These are phyloP conservation scores for Fremontodendron californicum DNA, from an alignment of 345 rosid species.

Conservation along the genomic window DNA sequence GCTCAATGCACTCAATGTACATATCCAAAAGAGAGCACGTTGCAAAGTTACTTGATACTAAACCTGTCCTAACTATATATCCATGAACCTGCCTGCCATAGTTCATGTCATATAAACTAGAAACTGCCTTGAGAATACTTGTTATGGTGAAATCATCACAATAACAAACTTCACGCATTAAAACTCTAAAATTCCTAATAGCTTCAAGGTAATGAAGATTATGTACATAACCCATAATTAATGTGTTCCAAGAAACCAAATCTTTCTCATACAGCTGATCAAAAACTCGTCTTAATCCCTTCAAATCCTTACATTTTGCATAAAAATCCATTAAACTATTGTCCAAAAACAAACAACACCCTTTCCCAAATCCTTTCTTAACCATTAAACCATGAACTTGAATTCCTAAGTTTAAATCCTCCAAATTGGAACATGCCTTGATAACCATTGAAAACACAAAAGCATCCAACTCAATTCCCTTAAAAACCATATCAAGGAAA, in stretches of 20 bases:
- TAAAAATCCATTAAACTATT: slow-evolving; percentile 32
- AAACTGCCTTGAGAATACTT: slow-evolving; percentile 26
- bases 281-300: slow-evolving; percentile 21
- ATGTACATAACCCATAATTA: slow-evolving; percentile 28
- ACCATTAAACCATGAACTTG: slow-evolving; percentile 22
- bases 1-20: slow-evolving; percentile 21
- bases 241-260: slow-evolving; percentile 36
- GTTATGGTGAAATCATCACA: slow-evolving; percentile 32
- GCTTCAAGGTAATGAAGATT: slow-evolving; percentile 22
- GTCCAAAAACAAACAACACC: slow-evolving; percentile 17
- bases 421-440: slow-evolving; percentile 20
- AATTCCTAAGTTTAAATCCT: slow-evolving; percentile 15
- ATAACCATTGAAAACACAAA: slow-evolving; percentile 23
- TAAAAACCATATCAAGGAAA: slow-evolving; percentile 19
- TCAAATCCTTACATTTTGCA: slow-evolving; percentile 22
- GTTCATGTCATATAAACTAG: slow-evolving; percentile 17
- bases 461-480: slow-evolving; percentile 18
- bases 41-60: slow-evolving; percentile 16
- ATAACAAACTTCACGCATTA: slow-evolving; percentile 18
- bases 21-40: slow-evolving; percentile 31
- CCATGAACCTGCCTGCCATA: slow-evolving; percentile 32
- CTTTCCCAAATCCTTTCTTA: slow-evolving; percentile 16
- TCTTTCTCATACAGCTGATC: slow-evolving; percentile 19
- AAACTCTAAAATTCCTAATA: slow-evolving; percentile 16
- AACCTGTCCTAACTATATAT: slow-evolving; percentile 18